Base-by-base conservation (phyloP, 495 filamentous ascomycete species). In the Trichoderma orchidacearum region DNA sequence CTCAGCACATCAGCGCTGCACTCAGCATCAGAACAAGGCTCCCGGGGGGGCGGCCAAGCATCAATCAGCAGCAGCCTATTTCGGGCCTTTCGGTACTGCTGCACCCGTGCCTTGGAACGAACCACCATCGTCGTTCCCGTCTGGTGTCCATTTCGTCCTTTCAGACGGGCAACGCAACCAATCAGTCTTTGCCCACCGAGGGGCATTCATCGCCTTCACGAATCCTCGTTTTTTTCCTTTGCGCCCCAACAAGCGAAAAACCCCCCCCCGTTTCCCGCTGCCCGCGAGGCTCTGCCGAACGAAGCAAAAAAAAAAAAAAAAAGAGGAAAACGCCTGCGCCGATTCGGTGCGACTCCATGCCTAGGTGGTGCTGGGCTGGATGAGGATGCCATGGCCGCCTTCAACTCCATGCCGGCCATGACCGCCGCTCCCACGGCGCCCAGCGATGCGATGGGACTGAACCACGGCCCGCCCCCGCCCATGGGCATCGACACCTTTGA, bases 341-440 rank as follows among this genome's bases (percentile, higher is more conserved):
- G 32, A 35, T n/a, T n/a, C 32, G n/a, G 32, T 3, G 32, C n/a
- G 32, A 23, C 41, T 48, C 41, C 18, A 48, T 48, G 41, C 41
- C 18, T 23, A 48, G n/a, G 32, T 35, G 18, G 41, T 48, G 41
- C 41, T 48, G 41, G 18, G 41, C 41, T 27, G 41, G 41, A 72
- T 66, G 61, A n/a, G n/a, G n/a, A 74, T 74, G 73, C 65, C 58
- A 77, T 77, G 74, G 71, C 74, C 58, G 67, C 63, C 64, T 77
- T 70, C 68, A 75, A 72, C 62, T 66, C 71, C 65, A 69, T 75
- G 65, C 70, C 72, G 64, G 66, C 66, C 58, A 64, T 72, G 54
- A 60, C 66, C 56, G 60, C 66, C 36, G 64, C 63, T 66, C 60
- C 65, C 60, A 58, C 71, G 48, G 56, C 63, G 45, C 58, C 62